These are phyloP conservation scores for Quercus glauca DNA, from an alignment of 306 rosid species.

Conservation along the genomic window DNA sequence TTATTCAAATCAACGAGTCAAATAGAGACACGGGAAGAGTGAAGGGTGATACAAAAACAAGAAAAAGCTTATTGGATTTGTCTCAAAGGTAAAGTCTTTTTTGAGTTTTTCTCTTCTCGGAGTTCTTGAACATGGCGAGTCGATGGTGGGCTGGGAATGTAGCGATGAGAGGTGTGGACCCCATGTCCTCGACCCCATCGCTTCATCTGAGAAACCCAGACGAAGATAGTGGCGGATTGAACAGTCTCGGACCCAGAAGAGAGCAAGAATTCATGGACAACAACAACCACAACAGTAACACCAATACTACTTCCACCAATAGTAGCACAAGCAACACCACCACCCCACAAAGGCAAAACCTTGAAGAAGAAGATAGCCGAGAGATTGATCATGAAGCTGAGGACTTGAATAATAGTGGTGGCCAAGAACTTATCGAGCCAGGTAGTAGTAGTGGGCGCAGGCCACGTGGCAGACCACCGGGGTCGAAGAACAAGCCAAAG, in stretches of 20 bases:
- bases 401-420: constrained; percentile 18
- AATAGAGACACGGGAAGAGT: not conserved
- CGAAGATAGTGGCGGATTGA: constrained; percentile 21
- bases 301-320: constrained; percentile 32
- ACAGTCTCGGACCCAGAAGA: constrained; percentile 20
- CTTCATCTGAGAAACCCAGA: constrained; percentile 51
- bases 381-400: constrained; percentile 27
- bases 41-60: not conserved
- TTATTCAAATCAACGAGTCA: not conserved
- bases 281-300: constrained; percentile 8
- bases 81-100: not conserved
- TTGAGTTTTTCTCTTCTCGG: not conserved
- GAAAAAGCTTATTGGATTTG: not conserved
- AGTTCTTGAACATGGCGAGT: constrained; percentile 49
- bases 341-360: constrained; percentile 29
- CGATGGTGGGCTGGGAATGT: constrained; percentile 85
- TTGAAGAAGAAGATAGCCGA: constrained; percentile 42
- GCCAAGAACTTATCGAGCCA: constrained; percentile 44
- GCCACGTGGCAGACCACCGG: constrained; percentile 82
- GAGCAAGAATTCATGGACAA: constrained; percentile 47
- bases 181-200: constrained; percentile 50
- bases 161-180: constrained; percentile 49
- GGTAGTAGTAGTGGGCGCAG: constrained; percentile 50
- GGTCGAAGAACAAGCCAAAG: constrained; percentile 77
- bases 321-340: constrained; percentile 38